Percentiles rank a stretch among this genome's conserved stretches.
These are phyloP conservation scores for Diplodia sapinea DNA, from an alignment of 2,329 filamentous ascomycete genomes.

Conservation along the genomic window DNA sequence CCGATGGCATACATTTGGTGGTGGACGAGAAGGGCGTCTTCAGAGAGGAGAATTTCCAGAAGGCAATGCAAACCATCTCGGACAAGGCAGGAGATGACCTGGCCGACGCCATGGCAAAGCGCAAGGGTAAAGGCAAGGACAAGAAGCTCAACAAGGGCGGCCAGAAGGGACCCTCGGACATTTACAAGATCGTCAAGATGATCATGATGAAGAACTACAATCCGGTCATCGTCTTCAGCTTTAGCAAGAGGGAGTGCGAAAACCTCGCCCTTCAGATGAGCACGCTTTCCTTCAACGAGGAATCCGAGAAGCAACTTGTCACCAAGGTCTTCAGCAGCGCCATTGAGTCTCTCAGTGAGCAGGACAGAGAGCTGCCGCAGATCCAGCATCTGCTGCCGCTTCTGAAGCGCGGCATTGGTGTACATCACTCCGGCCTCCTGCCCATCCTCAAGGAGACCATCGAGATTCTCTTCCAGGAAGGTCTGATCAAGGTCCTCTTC, in stretches of 20 bases:
- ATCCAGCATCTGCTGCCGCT: conserved; percentile 90
- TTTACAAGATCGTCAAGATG: conserved; percentile 98
- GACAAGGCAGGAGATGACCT: conserved; percentile 86
- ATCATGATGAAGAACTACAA: conserved; percentile 98
- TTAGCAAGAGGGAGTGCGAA: conserved; percentile 97
- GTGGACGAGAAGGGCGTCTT: conserved; percentile 98
- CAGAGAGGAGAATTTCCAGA: conserved; percentile 96
- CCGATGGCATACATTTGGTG: conserved; percentile 89
- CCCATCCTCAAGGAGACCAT: conserved; percentile 98
- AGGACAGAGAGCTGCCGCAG: conserved; percentile 86
- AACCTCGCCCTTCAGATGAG: conserved; percentile 86
- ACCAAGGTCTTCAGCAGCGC: conserved; percentile 92
- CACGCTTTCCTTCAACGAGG: conserved; percentile 90
- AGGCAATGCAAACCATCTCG: conserved; percentile 88
- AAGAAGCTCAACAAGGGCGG: conserved; percentile 91
- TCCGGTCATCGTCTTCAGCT: conserved; percentile 98
- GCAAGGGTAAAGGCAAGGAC: conserved; percentile 86
- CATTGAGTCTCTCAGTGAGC: conserved; percentile 88
- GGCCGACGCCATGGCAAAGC: conserved; percentile 76
- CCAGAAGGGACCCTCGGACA: conserved; percentile 72
- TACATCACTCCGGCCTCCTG: conserved; percentile 93
- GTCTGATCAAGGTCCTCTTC: conserved; percentile 95
- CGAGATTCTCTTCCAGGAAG: conserved; percentile 98
- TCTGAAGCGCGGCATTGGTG: conserved; percentile 87
- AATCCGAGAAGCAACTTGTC: conserved; percentile 94